Evolutionary conservation across 441 rosid genomes (phyloP), one percentile per base, ranked within the genome.

Genomic region (Theobroma grandiflorum): DNA sequence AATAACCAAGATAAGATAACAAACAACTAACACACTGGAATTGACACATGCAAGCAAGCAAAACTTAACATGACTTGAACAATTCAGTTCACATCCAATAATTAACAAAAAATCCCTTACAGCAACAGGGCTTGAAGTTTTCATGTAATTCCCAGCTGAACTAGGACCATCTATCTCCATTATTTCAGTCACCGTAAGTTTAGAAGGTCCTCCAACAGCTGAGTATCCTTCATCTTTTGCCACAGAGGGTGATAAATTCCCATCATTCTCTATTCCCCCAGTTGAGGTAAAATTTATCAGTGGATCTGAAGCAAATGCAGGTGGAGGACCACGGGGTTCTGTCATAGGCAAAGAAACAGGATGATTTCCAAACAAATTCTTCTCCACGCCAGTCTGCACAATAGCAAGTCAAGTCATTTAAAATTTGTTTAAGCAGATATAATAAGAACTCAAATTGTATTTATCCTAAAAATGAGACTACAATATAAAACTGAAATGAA

Each of bases 311-410:
- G 91, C 88, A 86, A 91, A 95, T 80, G 92, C 91, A 83, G 92
- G 93, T 9, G 98, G 98, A 80, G 97, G 94, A 76, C 85, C 87
- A 74, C 79, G 85, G 82, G 87, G 72, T 83, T 89, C 92, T 31
- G 71, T 43, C 3, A 81, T 80, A 53, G 93, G 65, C 78, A 89
- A 85, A 81, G 97, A 89, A 82, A 92, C 93, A 62, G 98, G 98
- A 88, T 93, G 92, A 82, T 89, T 94, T 82, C 99, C 99, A 79
- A 94, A 87, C 86, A 95, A 82, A 84, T 92, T 91, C 91, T 92
- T 94, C 81, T 91, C 99, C 85, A 92, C 78, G 50, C 98, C 98
- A 85, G 92, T 90, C 99, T 97, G 98, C 85, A 87, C 55, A 49
- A 77, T 33, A 83, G 45, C 55, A 70, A 79, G 66, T 65, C 6